A percentile compares a stretch with the other conserved stretches of the same genome.
phyloP scores from a whole-genome alignment of 78 protist genomes.

The Dictyostelium firmibasis region DNA sequence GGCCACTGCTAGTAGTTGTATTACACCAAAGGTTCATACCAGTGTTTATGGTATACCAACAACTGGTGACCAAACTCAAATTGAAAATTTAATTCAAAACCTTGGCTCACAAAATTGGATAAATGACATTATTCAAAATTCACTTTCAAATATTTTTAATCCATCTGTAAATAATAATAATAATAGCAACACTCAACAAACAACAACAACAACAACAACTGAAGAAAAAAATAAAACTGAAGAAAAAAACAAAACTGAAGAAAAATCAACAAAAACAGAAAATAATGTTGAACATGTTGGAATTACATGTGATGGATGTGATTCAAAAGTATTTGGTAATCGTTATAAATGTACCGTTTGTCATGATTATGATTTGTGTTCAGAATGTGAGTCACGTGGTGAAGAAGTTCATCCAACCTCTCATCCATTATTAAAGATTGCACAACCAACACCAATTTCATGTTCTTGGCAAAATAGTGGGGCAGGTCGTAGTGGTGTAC shows the following conservation, averaged over 20 bases:
- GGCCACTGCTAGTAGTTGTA: not conserved
- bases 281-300: conserved; percentile 43
- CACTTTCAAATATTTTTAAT: not conserved
- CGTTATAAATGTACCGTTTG: conserved; percentile 80
- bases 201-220: not conserved
- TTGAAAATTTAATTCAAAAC: not conserved
- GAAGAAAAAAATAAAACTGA: not conserved
- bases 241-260: not conserved
- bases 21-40: not conserved
- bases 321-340: conserved; percentile 25
- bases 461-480: not conserved
- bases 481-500: not conserved
- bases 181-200: not conserved
- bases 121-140: not conserved
- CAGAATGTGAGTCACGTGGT: conserved; percentile 42
- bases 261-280: not conserved
- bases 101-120: not conserved
- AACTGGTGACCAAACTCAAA: not conserved
- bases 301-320: conserved; percentile 79
- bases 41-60: not conserved
- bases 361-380: conserved; percentile 77
- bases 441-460: conserved; percentile 23
- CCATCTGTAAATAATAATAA: not conserved
- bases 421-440: conserved; percentile 49
- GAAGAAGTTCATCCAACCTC: conserved; percentile 27